Base-by-base conservation (phyloP, 768 basidiomycete species). In the Piloderma croceum region DNA sequence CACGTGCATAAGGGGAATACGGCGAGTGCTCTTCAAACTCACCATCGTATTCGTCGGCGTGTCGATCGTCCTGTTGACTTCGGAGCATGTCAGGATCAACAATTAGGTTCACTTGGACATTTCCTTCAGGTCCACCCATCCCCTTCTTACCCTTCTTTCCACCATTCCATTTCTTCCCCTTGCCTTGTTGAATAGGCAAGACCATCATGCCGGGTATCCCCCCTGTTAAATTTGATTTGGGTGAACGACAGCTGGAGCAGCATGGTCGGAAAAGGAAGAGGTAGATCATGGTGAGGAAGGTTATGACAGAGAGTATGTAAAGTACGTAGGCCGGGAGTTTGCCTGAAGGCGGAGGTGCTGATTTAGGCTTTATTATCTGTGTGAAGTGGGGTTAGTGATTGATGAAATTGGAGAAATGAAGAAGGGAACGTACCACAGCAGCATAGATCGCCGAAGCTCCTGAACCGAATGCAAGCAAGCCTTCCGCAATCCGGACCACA, bases 61-160 rank as follows among this genome's bases (percentile, higher is more conserved):
- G 66, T 15, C 64, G 60, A 3, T 65, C 70, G 0, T 64, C 61
- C 10, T 61, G 61, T 13, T 53, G 56, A 39, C 52, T 38, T 22
- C 64, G 65, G 44, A 85, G 80, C 43, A 74, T 72, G 6, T 64
- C 64, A 6, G 83, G 82, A 50, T 83, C 81, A 22, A 84, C 79
- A 44, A 84, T 83, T 33, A 84, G 64, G 57, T 85, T 85, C 36
- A 84, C 79, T 44, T 85, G 83, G 2, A 85, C 76, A 50, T 74
- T 73, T 5, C 70, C 68, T 9, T 52, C 63, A 5, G 45, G 43
- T 6, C 31, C 34, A 5, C 38, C 38, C 50, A 58, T 62, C n/a
- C 61, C 63, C 31, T 60, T 61, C 24, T 63, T 62, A 24, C 59
- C 64, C 46, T 68, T 68, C 50, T 65, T 66, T 17, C 63, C 61